These are phyloP conservation scores for Phycomyces blakesleeanus DNA, from an alignment of 192 early-diverging fungal species.

Conservation along the genomic window DNA sequence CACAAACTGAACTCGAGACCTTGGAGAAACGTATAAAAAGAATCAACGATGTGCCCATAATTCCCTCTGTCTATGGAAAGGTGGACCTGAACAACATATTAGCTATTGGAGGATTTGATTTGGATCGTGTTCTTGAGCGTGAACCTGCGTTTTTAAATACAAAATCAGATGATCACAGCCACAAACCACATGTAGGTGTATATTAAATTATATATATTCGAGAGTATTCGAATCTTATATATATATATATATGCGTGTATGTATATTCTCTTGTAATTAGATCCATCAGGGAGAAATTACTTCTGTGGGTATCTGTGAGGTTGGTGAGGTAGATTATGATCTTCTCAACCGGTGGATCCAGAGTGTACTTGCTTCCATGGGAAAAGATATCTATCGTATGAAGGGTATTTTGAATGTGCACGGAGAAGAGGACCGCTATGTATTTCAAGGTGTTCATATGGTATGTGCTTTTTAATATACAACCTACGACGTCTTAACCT, in stretches of 20 bases:
- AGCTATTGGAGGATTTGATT: constrained; percentile 21
- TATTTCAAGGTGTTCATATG: constrained; percentile 37
- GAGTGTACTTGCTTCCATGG: constrained; percentile 4
- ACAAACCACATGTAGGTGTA: background rate
- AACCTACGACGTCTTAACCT: background rate
- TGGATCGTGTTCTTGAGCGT: constrained; percentile 8
- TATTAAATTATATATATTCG: constrained; percentile 5
- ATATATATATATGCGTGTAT: too few species aligned
- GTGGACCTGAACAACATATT: constrained; percentile 17
- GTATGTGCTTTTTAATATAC: constrained; percentile 7
- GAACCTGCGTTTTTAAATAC: constrained; percentile 11
- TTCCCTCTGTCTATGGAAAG: constrained; percentile 13
- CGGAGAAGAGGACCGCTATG: constrained; percentile 24
- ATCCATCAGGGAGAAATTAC: constrained; percentile 8
- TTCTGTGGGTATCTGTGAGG: constrained; percentile 21
- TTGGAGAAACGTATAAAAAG: constrained; percentile 1
- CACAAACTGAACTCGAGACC: background rate
- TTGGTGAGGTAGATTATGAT: constrained; percentile 19
- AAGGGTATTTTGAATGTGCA: constrained; percentile 29
- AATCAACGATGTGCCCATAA: constrained; percentile 10
- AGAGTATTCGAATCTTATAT: background rate
- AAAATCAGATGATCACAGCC: background rate
- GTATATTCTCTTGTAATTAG: constrained; percentile 6
- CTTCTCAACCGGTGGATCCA: constrained; percentile 18
- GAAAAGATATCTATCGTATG: constrained; percentile 29